Base-by-base conservation (phyloP, 2,329 filamentous ascomycete species). In the Cercospora zeae-maydis region DNA sequence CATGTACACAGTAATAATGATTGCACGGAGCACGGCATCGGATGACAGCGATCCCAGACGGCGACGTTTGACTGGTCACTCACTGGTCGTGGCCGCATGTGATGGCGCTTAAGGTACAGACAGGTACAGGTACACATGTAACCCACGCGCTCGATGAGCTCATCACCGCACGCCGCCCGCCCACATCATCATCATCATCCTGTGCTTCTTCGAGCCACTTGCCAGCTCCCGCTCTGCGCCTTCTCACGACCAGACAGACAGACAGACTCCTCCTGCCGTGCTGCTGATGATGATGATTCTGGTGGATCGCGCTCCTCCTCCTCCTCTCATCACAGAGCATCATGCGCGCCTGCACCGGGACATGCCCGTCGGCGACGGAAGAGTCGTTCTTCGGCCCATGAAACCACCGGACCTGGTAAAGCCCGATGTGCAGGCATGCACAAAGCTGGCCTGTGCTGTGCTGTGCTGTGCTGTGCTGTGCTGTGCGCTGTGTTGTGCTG, bases 391-490 rank as follows among this genome's bases (percentile, higher is more conserved):
- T 2, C 34, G 53, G 53, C 21, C 24, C 53, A 42, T 34, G 7
- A n/a, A 51, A n/a, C 24, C 27, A 58, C 55, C 27, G 31, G 39
- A 39, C 45, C 16, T 16, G 7, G n/a, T 24, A 31, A 49, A 33
- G 45, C 39, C 56, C 45, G 56, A 58, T 36, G 56, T 47, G 56
- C 37, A 58, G 56, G 34, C 52, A 13, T 8, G 47, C 47, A 52
- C 47, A 52, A 42, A 36, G 56, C 33, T 34, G 33, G 4, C 4
- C 33, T 4, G 33, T 34, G 2, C 8, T 3, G 33, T 8, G 6
- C 6, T 27, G 24, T 27, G 24, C 24, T 6, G 24, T 27, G n/a
- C n/a, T n/a, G 24, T 27, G 24, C 24, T 27, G 24, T n/a, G 24
- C 3, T 27, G 24, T 27, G 24, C 39, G 30, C 30, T 33, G 30